phyloP scores from a whole-genome alignment of 176 grass and related monocot species.

The Coix lacrymajobi region DNA sequence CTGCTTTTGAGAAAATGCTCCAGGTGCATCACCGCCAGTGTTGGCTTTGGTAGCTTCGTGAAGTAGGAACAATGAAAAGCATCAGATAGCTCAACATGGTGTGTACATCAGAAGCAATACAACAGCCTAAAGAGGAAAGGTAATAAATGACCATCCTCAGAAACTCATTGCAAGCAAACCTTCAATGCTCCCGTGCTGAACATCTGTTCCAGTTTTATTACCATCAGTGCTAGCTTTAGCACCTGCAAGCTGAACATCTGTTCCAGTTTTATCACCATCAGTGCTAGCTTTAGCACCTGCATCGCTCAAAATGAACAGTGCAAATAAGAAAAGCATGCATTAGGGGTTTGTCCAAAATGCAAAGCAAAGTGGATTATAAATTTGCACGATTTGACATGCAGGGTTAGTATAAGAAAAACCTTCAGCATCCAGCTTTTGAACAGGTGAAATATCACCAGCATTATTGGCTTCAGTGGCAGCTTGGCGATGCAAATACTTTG shows the following conservation, averaged over 20 bases:
- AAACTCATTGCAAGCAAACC: slow-evolving; percentile 16
- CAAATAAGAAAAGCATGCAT: slow-evolving; percentile 5
- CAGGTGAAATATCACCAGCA: neutral
- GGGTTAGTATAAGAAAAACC: neutral
- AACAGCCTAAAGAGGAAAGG: neutral
- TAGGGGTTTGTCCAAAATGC: neutral
- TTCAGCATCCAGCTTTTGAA: neutral
- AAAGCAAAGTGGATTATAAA: neutral
- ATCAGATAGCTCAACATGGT: slow-evolving; percentile 3
- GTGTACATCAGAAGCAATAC: neutral
- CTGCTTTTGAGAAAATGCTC: slow-evolving; percentile 3
- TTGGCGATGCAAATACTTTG: neutral
- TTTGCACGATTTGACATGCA: neutral
- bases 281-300: slow-evolving; percentile 25
- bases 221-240: slow-evolving; percentile 8
- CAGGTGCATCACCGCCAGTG: neutral
- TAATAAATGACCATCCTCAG: neutral
- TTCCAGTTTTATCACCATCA: neutral
- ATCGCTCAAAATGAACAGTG: slow-evolving; percentile 7
- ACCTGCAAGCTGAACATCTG: slow-evolving; percentile 25
- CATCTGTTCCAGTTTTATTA: neutral
- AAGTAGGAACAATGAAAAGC: neutral
- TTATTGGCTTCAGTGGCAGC: neutral
- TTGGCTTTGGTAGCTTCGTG: slow-evolving; percentile 6
- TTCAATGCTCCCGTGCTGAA: slow-evolving; percentile 2